Percentiles rank a stretch among this genome's conserved stretches.
phyloP scores from a whole-genome alignment of 1,139 yeast species.

The Debaryomycetaceae sp. region DNA sequence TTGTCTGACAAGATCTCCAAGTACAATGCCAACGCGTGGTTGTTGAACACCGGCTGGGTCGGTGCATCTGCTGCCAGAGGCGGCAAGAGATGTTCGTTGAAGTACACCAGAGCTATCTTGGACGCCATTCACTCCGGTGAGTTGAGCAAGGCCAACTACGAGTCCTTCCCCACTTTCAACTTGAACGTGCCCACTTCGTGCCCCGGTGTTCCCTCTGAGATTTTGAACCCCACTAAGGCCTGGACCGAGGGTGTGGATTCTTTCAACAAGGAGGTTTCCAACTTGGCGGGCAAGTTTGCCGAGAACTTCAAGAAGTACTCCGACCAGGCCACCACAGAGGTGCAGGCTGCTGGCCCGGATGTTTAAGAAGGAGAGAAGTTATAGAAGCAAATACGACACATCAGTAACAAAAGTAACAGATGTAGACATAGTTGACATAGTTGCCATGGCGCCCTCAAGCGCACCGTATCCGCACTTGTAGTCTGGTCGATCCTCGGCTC shows the following conservation, averaged over 20 bases:
- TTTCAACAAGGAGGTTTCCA: slow-evolving; percentile 64
- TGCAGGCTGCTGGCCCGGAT: slow-evolving; percentile 87
- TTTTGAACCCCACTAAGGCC: slow-evolving; percentile 82
- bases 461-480: too few species aligned
- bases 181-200: slow-evolving; percentile 80
- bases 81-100: slow-evolving; percentile 96
- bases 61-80: slow-evolving; percentile 91
- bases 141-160: slow-evolving; percentile 74
- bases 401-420: too few species aligned
- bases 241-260: slow-evolving; percentile 75
- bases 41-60: slow-evolving; percentile 98
- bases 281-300: slow-evolving; percentile 72
- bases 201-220: slow-evolving; percentile 77
- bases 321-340: slow-evolving; percentile 80
- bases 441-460: too few species aligned
- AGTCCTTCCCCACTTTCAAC: slow-evolving; percentile 82
- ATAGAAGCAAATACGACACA: too few species aligned
- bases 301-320: slow-evolving; percentile 86
- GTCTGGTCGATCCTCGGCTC: too few species aligned
- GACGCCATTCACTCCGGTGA: slow-evolving; percentile 94
- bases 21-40: slow-evolving; percentile 92
- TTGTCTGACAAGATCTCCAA: slow-evolving; percentile 86
- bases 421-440: too few species aligned
- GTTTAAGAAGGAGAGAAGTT: too few species aligned
- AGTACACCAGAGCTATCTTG: slow-evolving; percentile 94